Percentiles rank a stretch among this genome's conserved stretches.
Conservation (phyloP, 2,329 filamentous ascomycete genomes). For the Exophiala alcalophila region DNA sequence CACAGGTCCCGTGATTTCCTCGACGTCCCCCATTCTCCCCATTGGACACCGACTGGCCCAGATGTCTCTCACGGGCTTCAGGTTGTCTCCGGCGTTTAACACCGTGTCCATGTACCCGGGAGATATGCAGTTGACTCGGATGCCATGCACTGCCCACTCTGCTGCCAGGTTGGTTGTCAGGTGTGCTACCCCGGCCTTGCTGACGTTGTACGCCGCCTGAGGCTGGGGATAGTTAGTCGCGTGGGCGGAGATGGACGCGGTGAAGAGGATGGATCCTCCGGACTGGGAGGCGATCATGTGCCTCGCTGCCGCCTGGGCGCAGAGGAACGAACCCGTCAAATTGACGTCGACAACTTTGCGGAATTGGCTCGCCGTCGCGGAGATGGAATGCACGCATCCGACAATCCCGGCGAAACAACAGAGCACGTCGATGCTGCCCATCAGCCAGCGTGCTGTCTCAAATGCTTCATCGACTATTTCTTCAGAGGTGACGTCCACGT, state of each 20-base stretch:
- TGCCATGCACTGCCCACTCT: constrained; percentile 70
- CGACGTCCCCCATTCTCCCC: constrained; percentile 62
- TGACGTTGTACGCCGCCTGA: constrained; percentile 67
- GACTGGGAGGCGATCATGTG: constrained; percentile 52
- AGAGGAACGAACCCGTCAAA: constrained; percentile 66
- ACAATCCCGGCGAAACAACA: constrained; percentile 69
- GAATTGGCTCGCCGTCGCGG: constrained; percentile 59
- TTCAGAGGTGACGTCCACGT: constrained; percentile 59
- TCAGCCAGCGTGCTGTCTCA: constrained; percentile 36
- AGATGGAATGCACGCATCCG: constrained; percentile 58
- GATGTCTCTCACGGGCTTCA: constrained; percentile 52
- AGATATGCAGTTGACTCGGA: constrained; percentile 66
- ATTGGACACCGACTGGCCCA: constrained; percentile 62
- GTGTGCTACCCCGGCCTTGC: constrained; percentile 64
- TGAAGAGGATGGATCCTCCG: constrained; percentile 65
- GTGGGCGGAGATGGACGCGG: constrained; percentile 58
- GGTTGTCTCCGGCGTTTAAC: constrained; percentile 63
- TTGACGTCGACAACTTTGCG: constrained; percentile 67
- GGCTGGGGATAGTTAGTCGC: constrained; percentile 60
- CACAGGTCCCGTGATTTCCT: constrained; percentile 62
- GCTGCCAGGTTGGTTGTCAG: constrained; percentile 65
- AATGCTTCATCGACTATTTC: constrained; percentile 46
- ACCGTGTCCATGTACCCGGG: constrained; percentile 78
- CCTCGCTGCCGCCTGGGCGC: constrained; percentile 61
- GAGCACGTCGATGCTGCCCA: constrained; percentile 42